A percentile compares a stretch with the other conserved stretches of the same genome.
Evolutionary conservation across 1,284 basidiomycete species (phyloP).

Genomic region (Rhodotorula sp.): DNA sequence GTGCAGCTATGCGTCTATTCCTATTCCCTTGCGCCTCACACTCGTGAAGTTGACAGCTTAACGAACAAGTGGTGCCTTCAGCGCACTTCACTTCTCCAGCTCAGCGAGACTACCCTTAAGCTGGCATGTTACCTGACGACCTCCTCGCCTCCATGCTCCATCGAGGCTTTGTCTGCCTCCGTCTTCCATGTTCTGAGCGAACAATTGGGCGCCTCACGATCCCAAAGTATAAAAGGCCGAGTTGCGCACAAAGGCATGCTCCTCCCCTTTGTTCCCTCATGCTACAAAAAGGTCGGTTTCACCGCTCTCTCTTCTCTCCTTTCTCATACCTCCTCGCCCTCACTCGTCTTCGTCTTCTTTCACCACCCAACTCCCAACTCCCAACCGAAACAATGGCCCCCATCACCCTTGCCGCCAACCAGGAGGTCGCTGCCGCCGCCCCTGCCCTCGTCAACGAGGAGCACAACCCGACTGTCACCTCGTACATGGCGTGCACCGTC

Average conservation of each 20-base stretch:
- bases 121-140: no score
- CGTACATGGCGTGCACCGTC: conserved; percentile 5
- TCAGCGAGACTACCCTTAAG: no score
- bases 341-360: background rate
- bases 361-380: background rate
- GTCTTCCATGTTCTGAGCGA: no score
- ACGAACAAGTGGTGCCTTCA: no score
- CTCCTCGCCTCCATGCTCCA: no score
- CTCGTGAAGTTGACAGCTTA: no score
- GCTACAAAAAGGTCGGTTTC: background rate
- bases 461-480: conserved; percentile 5
- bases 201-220: background rate
- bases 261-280: background rate
- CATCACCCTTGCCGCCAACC: conserved; percentile 7
- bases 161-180: no score
- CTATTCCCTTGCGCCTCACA: no score
- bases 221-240: no score
- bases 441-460: conserved; percentile 7
- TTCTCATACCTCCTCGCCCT: background rate
- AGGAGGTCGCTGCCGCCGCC: background rate
- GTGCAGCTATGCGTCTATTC: no score
- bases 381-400: conserved; percentile 4
- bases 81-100: no score
- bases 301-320: background rate
- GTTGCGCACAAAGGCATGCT: background rate